Conservation (phyloP, 768 basidiomycete species). For the Solioccasus polychromus region DNA sequence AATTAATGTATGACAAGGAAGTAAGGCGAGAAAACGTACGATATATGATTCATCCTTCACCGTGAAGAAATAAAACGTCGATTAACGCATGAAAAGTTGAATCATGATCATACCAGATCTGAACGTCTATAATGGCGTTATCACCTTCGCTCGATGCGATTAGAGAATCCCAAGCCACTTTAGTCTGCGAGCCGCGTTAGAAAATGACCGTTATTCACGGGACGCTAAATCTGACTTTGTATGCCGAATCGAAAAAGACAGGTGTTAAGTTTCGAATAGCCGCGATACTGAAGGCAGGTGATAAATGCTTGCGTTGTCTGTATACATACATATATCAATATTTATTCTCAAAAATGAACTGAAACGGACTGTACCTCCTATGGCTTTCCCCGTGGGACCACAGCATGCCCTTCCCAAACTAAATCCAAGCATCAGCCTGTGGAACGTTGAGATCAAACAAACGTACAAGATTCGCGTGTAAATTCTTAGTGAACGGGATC, state of each 20-base stretch:
- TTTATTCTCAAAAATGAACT: not conserved
- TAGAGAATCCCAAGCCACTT: constrained; percentile 26
- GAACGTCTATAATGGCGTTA: constrained; percentile 33
- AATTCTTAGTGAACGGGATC: constrained; percentile 31
- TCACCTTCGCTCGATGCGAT: constrained; percentile 15
- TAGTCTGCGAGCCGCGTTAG: not conserved
- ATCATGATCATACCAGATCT: constrained; percentile 27
- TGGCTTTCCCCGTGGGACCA: constrained; percentile 2
- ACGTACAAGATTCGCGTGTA: too few relatives aligned
- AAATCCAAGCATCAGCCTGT: too few relatives aligned
- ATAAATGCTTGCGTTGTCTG: constrained; percentile 19
- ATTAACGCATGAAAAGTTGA: not conserved
- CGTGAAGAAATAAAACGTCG: not conserved
- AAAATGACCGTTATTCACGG: not conserved
- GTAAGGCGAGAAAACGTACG: not conserved
- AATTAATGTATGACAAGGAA: not conserved
- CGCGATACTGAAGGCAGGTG: constrained; percentile 13
- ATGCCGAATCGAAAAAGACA: not conserved
- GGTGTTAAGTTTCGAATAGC: not conserved
- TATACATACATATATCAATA: not conserved
- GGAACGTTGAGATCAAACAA: too few relatives aligned
- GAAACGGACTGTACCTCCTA: not conserved
- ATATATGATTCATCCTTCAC: not conserved
- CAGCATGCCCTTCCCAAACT: too few relatives aligned
- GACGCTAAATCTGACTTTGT: not conserved